Evolutionary conservation across 2,329 filamentous ascomycete genomes (phyloP).

Genomic region (Sarocladium brachiariae): DNA sequence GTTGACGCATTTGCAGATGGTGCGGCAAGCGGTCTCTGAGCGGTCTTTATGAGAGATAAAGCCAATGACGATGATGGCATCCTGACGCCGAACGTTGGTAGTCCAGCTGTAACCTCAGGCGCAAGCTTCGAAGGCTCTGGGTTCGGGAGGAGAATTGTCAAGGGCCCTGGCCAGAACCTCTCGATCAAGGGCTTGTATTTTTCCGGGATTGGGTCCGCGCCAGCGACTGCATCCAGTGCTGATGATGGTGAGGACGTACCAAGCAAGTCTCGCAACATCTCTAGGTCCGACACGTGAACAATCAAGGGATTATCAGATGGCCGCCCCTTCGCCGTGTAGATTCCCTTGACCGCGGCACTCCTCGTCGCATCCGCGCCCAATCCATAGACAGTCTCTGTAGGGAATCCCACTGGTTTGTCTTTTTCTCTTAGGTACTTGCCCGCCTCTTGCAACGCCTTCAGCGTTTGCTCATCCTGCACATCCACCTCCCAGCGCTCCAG

Average conservation of each 20-base stretch:
- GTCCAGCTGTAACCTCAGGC: constrained; percentile 83
- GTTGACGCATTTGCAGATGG: constrained; percentile 94
- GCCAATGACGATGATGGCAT: constrained; percentile 86
- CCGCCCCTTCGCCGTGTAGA: constrained; percentile 83
- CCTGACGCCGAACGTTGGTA: constrained; percentile 79
- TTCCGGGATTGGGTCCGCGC: constrained; percentile 49
- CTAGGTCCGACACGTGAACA: constrained; percentile 77
- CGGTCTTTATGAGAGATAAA: constrained; percentile 73
- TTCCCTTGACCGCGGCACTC: constrained; percentile 76
- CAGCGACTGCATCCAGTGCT: constrained; percentile 4
- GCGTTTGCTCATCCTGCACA: constrained; percentile 19
- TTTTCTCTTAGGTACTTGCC: constrained; percentile 58
- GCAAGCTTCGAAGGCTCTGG: constrained; percentile 65
- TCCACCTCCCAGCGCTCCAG: constrained; percentile 38
- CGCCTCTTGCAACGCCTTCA: constrained; percentile 50
- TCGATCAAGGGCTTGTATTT: constrained; percentile 75
- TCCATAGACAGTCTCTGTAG: constrained; percentile 96
- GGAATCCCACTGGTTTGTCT: constrained; percentile 81
- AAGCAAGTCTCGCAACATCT: constrained; percentile 64
- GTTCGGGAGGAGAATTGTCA: constrained; percentile 83
- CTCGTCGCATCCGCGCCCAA: constrained; percentile 93
- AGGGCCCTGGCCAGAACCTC: constrained; percentile 87
- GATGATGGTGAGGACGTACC: constrained; percentile 9
- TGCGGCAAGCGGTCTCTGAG: constrained; percentile 74
- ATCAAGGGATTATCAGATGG: constrained; percentile 95